phyloP scores from a whole-genome alignment of 768 basidiomycete genomes.

The Termitomyces sp. region DNA sequence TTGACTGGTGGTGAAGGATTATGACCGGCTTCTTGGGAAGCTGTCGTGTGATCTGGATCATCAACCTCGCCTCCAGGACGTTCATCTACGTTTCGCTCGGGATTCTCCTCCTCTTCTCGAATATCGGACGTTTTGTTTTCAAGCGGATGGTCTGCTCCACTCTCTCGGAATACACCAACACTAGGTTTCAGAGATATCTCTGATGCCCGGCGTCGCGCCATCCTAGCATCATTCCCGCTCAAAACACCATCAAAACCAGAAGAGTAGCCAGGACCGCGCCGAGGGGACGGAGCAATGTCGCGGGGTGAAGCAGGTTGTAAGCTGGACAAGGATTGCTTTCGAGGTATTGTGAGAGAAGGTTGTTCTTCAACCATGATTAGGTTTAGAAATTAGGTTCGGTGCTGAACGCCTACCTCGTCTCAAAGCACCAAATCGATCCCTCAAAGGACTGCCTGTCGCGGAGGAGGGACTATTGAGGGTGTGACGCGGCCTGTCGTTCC shows the following conservation, averaged over 20 bases:
- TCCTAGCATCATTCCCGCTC: conserved; percentile 63
- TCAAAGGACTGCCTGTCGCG: conserved; percentile 47
- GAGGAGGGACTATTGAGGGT: conserved; percentile 39
- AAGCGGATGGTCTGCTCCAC: conserved; percentile 30
- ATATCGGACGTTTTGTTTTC: conserved; percentile 43
- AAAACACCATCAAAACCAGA: conserved; percentile 73
- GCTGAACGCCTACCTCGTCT: conserved; percentile 49
- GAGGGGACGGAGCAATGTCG: conserved; percentile 59
- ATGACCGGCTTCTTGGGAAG: background rate
- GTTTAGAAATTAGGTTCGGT: conserved; percentile 7
- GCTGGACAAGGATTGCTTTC: conserved; percentile 66
- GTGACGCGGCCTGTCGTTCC: conserved; percentile 54
- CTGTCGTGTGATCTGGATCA: background rate
- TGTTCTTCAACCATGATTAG: conserved; percentile 42
- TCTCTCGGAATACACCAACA: conserved; percentile 29
- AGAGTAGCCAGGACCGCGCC: conserved; percentile 52
- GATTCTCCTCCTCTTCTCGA: conserved; percentile 53
- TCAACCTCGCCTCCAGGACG: conserved; percentile 1
- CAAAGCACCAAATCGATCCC: conserved; percentile 59
- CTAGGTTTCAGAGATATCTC: conserved; percentile 42
- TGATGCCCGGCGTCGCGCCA: conserved; percentile 56
- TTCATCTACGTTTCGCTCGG: conserved; percentile 1
- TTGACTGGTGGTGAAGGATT: background rate
- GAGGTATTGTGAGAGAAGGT: conserved; percentile 44
- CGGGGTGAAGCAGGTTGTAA: conserved; percentile 55